Evolutionary conservation across 106 monocot genomes (phyloP), one percentile per base, ranked within the genome.

Genomic region (Acorus gramineus): DNA sequence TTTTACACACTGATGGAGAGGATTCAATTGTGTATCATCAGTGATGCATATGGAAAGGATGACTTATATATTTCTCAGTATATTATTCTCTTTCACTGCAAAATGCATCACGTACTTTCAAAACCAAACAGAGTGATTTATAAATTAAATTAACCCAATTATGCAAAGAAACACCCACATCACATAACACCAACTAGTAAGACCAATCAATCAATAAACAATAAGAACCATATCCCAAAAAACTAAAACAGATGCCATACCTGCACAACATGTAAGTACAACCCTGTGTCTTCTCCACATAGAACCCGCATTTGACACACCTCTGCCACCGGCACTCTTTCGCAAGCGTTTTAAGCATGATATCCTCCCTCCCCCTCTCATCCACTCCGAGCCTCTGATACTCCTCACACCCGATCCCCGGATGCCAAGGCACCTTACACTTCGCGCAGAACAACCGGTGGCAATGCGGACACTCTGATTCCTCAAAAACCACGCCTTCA

Each of bases 181-280:
- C 28, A 28, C 28, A 28, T 28, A 28, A 44, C 48, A 28, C 47
- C 3, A 61, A 61, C 14, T 46, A 8, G 8, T 46, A 10, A 3
- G 8, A 7, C 5, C 47, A 4, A 8, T 46, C 2, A 12, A 46
- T 6, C 9, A 7, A 9, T 4, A 61, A 42, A 7, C 3, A 65
- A 4, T 11, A 51, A 14, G 11, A 50, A 14, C 5, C 4, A 8
- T 9, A 10, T n/a, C 12, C 9, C 8, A 4, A 52, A 45, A 3
- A 12, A 12, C 2, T 4, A 6, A 42, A 28, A 28, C 28, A 28
- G 28, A 28, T 28, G 28, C 28, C 28, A 45, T 51, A 89, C 85
- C 82, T 89, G 86, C 86, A 86, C 2, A 47, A 77, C 5, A 84
- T 74, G 72, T 77, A 79, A 57, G 62, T 8, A 64, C 87, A 92